phyloP scores from a whole-genome alignment of 2,329 filamentous ascomycete genomes.

The Neofusicoccum parvum region DNA sequence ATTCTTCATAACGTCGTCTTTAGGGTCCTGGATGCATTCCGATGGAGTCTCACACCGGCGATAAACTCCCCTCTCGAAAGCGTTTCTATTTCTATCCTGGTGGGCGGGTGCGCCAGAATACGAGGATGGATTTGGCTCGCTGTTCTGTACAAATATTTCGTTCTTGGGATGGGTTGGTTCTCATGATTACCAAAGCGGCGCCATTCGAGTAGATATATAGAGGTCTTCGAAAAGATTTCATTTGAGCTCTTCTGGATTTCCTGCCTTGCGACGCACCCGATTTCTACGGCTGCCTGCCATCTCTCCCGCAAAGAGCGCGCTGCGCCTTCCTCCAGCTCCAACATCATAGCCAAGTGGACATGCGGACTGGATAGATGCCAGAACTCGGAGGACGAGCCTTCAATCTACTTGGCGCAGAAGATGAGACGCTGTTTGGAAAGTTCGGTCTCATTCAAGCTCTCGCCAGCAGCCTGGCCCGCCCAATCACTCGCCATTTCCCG shows the following conservation, averaged over 20 bases:
- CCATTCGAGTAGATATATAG: slow-evolving; percentile 11
- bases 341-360: too few relatives aligned
- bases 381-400: too few relatives aligned
- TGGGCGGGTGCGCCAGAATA: neutral
- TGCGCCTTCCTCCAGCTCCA: too few relatives aligned
- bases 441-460: too few relatives aligned
- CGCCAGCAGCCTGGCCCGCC: too few relatives aligned
- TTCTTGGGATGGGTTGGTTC: neutral
- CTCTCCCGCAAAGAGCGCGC: too few relatives aligned
- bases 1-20: neutral
- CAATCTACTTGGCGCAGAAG: too few relatives aligned
- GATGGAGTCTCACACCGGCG: slow-evolving; percentile 2
- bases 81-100: neutral
- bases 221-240: slow-evolving; percentile 10
- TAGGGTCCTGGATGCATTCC: slow-evolving; percentile 17
- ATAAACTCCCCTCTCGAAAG: slow-evolving; percentile 15
- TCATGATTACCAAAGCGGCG: slow-evolving; percentile 11
- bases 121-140: neutral
- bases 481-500: too few relatives aligned
- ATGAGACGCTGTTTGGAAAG: too few relatives aligned
- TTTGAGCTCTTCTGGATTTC: neutral
- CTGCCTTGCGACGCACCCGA: neutral
- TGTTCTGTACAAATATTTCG: slow-evolving; percentile 9
- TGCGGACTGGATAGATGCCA: too few relatives aligned
- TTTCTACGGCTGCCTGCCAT: too few relatives aligned